Percentiles rank a stretch among this genome's conserved stretches.
phyloP scores from a whole-genome alignment of 805 yeast genomes.

The Metschnikowia anglica region DNA sequence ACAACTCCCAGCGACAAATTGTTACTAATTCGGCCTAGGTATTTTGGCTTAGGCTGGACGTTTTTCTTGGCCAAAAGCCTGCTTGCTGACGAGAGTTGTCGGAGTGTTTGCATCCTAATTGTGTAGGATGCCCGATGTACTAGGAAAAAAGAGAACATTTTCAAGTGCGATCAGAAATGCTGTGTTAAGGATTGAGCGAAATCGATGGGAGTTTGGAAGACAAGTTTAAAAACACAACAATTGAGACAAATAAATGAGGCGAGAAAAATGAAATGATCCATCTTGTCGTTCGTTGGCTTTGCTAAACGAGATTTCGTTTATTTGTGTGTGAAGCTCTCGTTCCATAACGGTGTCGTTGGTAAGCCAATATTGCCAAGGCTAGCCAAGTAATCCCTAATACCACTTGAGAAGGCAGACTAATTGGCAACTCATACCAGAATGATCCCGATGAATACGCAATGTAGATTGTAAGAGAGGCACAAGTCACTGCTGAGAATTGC shows the following conservation, averaged over 20 bases:
- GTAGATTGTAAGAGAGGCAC: not conserved
- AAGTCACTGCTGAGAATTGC: not conserved
- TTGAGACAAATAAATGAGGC: not conserved
- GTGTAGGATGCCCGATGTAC: not conserved
- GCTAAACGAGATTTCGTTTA: not conserved
- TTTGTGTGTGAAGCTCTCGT: not conserved
- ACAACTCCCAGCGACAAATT: constrained; percentile 65
- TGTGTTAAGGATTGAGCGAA: constrained; percentile 1
- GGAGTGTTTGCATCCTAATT: constrained; percentile 10
- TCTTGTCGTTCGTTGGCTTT: not conserved
- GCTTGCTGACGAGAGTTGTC: constrained; percentile 15
- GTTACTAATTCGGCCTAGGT: constrained; percentile 21
- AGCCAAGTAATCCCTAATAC: constrained; percentile 6
- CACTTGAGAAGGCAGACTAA: constrained; percentile 10
- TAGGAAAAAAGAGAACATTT: not conserved
- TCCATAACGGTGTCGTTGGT: constrained; percentile 11
- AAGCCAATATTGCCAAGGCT: constrained; percentile 3
- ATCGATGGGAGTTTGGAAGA: not conserved
- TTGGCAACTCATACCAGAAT: constrained; percentile 12
- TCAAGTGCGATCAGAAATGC: constrained; percentile 3
- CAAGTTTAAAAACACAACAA: not conserved
- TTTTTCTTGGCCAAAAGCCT: constrained; percentile 17
- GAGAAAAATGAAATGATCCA: not conserved
- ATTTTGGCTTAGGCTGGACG: constrained; percentile 10
- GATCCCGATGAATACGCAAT: not conserved